Evolutionary conservation across 1,284 basidiomycete species (phyloP).

Genomic region (Trichosporon faecale): DNA sequence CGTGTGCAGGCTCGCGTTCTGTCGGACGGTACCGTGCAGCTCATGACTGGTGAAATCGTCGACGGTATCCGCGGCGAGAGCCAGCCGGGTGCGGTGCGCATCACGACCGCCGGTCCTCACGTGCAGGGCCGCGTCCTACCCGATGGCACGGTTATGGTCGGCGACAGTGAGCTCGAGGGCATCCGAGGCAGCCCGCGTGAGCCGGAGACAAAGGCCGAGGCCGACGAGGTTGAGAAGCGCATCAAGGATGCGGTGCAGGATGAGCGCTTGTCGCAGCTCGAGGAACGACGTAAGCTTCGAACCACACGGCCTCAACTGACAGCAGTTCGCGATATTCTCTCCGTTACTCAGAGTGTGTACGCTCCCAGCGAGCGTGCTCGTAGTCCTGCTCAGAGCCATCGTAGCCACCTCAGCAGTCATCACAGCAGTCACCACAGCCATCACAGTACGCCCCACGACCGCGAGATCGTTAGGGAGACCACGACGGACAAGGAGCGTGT

Average conservation of each 20-base stretch:
- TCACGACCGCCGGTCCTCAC: conserved; percentile 27
- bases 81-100: conserved; percentile 23
- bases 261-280: conserved; percentile 37
- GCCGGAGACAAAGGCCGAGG: conserved; percentile 24
- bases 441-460: neutral
- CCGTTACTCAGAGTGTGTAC: neutral
- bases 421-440: conserved; percentile 13
- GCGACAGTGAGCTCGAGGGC: conserved; percentile 45
- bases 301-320: neutral
- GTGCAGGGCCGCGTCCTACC: conserved; percentile 42
- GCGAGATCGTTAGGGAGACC: neutral
- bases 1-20: conserved; percentile 41
- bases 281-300: conserved; percentile 37
- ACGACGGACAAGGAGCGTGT: neutral
- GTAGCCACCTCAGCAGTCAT: neutral
- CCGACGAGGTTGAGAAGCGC: conserved; percentile 24
- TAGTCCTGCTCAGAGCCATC: neutral
- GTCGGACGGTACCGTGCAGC: conserved; percentile 44
- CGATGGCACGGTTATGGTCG: conserved; percentile 47
- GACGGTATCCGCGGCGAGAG: conserved; percentile 43
- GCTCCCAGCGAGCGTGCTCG: neutral
- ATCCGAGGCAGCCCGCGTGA: conserved; percentile 37
- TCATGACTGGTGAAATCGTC: conserved; percentile 47
- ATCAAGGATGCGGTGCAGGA: conserved; percentile 44
- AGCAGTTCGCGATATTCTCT: conserved; percentile 12